Base-by-base conservation (phyloP, 768 basidiomycete genomes). In the Termitomyces sp. region DNA sequence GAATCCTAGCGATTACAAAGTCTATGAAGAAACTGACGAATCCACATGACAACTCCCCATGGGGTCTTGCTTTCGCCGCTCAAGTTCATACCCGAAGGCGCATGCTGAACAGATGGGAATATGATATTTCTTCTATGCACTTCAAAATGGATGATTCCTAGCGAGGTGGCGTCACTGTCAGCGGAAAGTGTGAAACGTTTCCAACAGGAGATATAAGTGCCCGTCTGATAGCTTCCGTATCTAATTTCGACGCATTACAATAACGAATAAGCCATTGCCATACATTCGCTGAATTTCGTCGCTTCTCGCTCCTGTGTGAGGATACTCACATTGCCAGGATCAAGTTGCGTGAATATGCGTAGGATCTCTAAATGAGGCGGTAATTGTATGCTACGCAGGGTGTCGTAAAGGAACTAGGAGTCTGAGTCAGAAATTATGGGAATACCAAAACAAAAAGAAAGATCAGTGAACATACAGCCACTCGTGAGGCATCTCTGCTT, bases 201-300 rank as follows among this genome's bases (percentile, higher is more conserved):
- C 68, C 69, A 72, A 14, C 60, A 60, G 16, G 61, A 67, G 16
- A 58, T 62, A 57, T 64, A 71, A 60, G 63, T 67, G 19, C 70
- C 69, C 6, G 68, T 68, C 70, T 68, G 70, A 47, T 70, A 69
- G 11, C 67, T 66, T 2, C 69, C 69, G 47, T 69, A 72, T 14
- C 61, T 61, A 3, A 70, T 61, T 47, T 68, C 67, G 27, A 69
- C 59, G 23, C 56, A 48, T 35, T 61, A 61, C 12, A 70, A 39
- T n/a, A 41, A 49, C 0, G 66, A 58, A 37, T 68, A 58, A 9
- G 59, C 50, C 4, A 51, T 40, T 0, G 66, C 67, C 28, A 72
- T 58, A 3, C 54, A 53, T 52, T 70, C 67, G 52, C 65, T 63
- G 32, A 66, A 61, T 2, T 34, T 30, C 1, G 62, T 66, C 2